A percentile compares a stretch with the other conserved stretches of the same genome.
phyloP scores from a whole-genome alignment of 148 eudicot species.

The Fallopia convolvulus region DNA sequence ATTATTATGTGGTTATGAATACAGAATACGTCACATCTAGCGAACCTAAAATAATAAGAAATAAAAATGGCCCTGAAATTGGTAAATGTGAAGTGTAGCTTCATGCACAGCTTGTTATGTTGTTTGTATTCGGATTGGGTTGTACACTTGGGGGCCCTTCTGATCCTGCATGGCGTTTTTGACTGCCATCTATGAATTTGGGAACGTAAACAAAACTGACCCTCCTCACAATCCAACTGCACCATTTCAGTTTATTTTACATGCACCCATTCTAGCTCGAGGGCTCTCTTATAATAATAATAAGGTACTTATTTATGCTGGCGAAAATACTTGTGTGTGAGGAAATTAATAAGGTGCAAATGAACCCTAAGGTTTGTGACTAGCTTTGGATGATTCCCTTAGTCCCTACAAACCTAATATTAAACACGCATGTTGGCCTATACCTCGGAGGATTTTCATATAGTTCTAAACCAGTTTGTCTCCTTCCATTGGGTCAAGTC shows the following conservation, averaged over 20 bases:
- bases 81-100: constrained; percentile 6
- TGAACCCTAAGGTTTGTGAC: not conserved
- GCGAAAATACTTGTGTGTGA: not conserved
- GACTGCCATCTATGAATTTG: not conserved
- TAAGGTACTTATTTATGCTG: not conserved
- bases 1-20: not conserved
- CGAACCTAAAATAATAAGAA: not conserved
- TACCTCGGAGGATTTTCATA: not conserved
- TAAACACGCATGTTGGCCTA: not conserved
- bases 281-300: not conserved
- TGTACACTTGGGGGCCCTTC: not conserved
- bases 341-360: not conserved
- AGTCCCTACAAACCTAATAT: not conserved
- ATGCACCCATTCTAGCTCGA: not conserved
- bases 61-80: not conserved
- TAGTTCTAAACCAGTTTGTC: not conserved
- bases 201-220: not conserved
- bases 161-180: not conserved
- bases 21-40: not conserved
- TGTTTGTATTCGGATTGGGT: not conserved
- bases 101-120: constrained; percentile 5
- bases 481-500: too few species aligned
- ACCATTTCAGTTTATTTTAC: not conserved
- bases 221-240: not conserved
- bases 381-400: not conserved